phyloP scores from a whole-genome alignment of 1,284 basidiomycete genomes.

The Leccinum subrobustum region DNA sequence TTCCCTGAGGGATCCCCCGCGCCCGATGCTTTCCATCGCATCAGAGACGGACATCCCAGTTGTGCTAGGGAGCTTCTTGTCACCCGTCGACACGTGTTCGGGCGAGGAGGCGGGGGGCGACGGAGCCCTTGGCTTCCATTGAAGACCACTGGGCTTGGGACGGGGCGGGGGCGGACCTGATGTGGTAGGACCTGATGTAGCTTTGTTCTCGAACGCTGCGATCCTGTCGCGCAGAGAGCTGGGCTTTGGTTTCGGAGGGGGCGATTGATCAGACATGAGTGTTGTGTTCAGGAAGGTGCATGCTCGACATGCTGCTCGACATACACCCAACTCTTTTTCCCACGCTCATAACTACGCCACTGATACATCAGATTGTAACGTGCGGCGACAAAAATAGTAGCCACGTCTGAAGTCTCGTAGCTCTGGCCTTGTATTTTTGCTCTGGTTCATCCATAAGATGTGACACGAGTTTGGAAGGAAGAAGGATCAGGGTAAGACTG shows the following conservation, averaged over 20 bases:
- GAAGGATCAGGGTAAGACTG: constrained; percentile 4
- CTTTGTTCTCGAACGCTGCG: constrained; percentile 72
- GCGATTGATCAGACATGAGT: constrained; percentile 46
- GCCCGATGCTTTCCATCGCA: constrained; percentile 76
- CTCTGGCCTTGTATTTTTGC: constrained; percentile 22
- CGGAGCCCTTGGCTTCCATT: constrained; percentile 60
- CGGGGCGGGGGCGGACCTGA: constrained; percentile 41
- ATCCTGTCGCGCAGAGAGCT: constrained; percentile 81
- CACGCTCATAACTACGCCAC: constrained; percentile 17
- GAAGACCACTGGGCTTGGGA: constrained; percentile 66
- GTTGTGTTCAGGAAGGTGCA: constrained; percentile 16
- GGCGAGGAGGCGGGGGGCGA: constrained; percentile 47
- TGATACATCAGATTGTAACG: too few relatives aligned
- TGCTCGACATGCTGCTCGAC: constrained; percentile 18
- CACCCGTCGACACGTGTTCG: constrained; percentile 18
- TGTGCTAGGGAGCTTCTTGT: constrained; percentile 27
- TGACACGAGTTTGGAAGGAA: background rate
- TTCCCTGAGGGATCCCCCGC: constrained; percentile 75
- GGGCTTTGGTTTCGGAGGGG: constrained; percentile 55
- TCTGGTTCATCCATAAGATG: constrained; percentile 25
- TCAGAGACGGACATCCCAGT: constrained; percentile 77
- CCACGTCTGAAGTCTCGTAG: constrained; percentile 1
- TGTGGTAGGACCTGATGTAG: constrained; percentile 27
- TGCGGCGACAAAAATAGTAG: too few relatives aligned
- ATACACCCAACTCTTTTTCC: constrained; percentile 15